Evolutionary conservation across 2,329 filamentous ascomycete genomes (phyloP).

Genomic region (Stagonosporopsis vannaccii): DNA sequence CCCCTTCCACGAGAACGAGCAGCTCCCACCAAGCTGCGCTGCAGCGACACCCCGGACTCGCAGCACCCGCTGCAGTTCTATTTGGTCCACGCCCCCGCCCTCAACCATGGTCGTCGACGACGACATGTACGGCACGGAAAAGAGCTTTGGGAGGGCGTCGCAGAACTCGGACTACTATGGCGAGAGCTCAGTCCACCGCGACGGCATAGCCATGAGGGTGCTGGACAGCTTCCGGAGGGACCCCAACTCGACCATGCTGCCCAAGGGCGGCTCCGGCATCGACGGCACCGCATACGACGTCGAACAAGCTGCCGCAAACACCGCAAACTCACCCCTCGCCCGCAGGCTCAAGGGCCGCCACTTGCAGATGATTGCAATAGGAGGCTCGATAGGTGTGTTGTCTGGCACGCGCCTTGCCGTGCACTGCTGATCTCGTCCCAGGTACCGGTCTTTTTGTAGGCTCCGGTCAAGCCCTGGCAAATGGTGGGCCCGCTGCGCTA

Average conservation of each 20-base stretch:
- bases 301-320: constrained; percentile 66
- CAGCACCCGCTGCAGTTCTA: constrained; percentile 30
- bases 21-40: constrained; percentile 12
- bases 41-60: constrained; percentile 28
- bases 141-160: constrained; percentile 48
- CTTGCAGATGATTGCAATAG: constrained; percentile 69
- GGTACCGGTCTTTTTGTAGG: constrained; percentile 80
- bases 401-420: constrained; percentile 7
- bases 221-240: constrained; percentile 51
- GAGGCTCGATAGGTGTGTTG: constrained; percentile 73
- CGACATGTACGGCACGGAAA: constrained; percentile 49
- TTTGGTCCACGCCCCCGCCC: constrained; percentile 1
- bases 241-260: constrained; percentile 54
- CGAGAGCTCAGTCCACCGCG: constrained; percentile 44
- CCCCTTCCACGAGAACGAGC: constrained; percentile 12
- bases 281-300: constrained; percentile 68
- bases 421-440: constrained; percentile 28
- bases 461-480: constrained; percentile 59
- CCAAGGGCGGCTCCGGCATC: constrained; percentile 55
- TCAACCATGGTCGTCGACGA: constrained; percentile 41
- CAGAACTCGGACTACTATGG: constrained; percentile 49
- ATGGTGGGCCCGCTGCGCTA: constrained; percentile 49
- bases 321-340: constrained; percentile 76
- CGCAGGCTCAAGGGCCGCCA: constrained; percentile 66
- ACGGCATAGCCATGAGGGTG: constrained; percentile 52